A percentile compares a stretch with the other conserved stretches of the same genome.
Conservation (phyloP, 2,329 filamentous ascomycete species). For the Tolypocladium inflatum region DNA sequence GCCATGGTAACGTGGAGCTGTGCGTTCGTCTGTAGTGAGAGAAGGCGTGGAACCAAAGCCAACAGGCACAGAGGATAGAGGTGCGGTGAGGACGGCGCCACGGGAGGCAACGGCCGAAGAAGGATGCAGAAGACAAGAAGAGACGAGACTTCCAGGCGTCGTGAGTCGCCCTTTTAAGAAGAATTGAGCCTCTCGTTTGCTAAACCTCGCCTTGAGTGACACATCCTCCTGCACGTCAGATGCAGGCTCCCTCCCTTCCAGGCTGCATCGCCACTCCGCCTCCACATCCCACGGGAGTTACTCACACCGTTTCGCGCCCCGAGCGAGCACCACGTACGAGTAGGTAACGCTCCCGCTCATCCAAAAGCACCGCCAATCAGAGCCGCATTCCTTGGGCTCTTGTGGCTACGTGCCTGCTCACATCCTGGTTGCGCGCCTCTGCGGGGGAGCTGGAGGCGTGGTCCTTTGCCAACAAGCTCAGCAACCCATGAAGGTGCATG, state of each 20-base stretch:
- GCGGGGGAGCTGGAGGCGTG: neutral
- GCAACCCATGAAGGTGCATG: too few relatives aligned
- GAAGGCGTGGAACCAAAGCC: neutral
- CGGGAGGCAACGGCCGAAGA: neutral
- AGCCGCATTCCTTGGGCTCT: neutral
- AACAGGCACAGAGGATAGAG: too few relatives aligned
- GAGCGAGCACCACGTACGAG: neutral
- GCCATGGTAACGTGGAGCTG: neutral
- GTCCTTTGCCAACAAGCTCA: neutral
- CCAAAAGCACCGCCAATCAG: neutral
- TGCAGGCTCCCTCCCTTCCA: neutral
- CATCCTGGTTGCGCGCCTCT: neutral
- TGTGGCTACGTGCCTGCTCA: neutral
- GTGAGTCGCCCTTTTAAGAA: neutral
- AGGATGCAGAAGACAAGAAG: neutral
- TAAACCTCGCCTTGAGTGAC: neutral
- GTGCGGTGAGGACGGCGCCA: neutral
- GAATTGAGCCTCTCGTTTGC: neutral
- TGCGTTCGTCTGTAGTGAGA: too few relatives aligned
- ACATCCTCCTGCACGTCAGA: neutral
- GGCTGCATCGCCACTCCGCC: neutral
- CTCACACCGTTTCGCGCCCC: neutral
- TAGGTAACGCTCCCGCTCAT: neutral
- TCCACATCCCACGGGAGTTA: neutral
- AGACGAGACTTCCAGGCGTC: too few relatives aligned